Conservation (phyloP, 2,329 filamentous ascomycete species). For the Alternaria sp. region DNA sequence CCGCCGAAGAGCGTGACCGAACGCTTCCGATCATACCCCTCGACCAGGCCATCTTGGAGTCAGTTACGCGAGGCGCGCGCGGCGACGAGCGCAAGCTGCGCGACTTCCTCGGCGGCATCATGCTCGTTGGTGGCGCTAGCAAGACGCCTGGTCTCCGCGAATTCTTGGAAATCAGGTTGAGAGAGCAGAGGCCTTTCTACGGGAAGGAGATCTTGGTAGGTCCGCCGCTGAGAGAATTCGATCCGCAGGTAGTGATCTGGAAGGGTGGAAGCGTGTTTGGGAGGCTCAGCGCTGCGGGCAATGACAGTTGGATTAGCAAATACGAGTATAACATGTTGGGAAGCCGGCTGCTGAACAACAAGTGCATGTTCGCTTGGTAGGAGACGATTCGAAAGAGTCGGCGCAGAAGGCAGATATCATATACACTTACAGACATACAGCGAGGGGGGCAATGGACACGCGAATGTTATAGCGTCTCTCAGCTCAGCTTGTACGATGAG, state of each 20-base stretch:
- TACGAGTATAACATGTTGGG: constrained; percentile 90
- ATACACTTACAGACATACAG: too few species aligned
- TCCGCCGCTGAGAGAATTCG: constrained; percentile 83
- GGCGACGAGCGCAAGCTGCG: constrained; percentile 92
- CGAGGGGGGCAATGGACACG: too few species aligned
- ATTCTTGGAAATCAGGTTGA: constrained; percentile 83
- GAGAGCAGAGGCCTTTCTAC: constrained; percentile 68
- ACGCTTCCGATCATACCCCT: constrained; percentile 84
- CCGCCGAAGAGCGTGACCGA: constrained; percentile 75
- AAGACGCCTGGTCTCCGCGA: constrained; percentile 73
- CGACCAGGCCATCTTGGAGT: constrained; percentile 87
- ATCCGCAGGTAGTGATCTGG: constrained; percentile 95
- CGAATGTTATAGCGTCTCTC: too few species aligned
- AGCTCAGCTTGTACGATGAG: too few species aligned
- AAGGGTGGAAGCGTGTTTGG: constrained; percentile 98
- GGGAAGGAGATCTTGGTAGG: constrained; percentile 73
- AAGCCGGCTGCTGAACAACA: constrained; percentile 71
- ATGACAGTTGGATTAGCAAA: constrained; percentile 92
- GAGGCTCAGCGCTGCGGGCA: constrained; percentile 77
- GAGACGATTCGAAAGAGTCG: too few species aligned
- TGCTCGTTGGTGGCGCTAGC: constrained; percentile 51
- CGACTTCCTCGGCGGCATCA: constrained; percentile 69
- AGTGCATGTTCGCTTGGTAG: constrained; percentile 55
- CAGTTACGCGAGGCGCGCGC: constrained; percentile 84
- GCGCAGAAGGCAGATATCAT: too few species aligned